Percentiles rank a stretch among this genome's conserved stretches.
phyloP scores from a whole-genome alignment of 192 early-diverging fungal genomes.

The Mortierella hygrophila region DNA sequence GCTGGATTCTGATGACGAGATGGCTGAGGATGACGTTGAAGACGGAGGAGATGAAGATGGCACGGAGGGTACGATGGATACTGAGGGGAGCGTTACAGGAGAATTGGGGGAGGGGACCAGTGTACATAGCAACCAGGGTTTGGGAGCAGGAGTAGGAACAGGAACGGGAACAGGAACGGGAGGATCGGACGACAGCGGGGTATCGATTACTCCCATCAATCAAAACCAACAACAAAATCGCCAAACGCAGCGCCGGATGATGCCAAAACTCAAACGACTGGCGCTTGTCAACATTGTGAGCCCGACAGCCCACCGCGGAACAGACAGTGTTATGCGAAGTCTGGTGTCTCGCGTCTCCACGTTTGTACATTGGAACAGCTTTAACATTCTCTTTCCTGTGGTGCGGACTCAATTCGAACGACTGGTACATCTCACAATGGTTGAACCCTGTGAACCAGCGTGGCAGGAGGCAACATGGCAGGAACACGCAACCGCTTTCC shows the following conservation, averaged over 20 bases:
- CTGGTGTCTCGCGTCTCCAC: slow-evolving; percentile 21
- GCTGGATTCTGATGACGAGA: slow-evolving; percentile 10
- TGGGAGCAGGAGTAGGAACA: slow-evolving; percentile 2
- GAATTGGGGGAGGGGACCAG: not conserved
- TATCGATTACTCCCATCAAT: not conserved
- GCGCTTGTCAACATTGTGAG: slow-evolving; percentile 43
- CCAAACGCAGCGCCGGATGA: not conserved
- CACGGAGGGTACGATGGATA: not conserved
- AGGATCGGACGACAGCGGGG: not conserved
- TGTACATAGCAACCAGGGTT: slow-evolving; percentile 13
- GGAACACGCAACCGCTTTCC: slow-evolving; percentile 22
- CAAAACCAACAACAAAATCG: not conserved
- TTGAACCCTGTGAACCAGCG: slow-evolving; percentile 36
- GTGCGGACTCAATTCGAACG: slow-evolving; percentile 11
- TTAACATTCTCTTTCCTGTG: slow-evolving; percentile 38
- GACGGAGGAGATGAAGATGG: not conserved
- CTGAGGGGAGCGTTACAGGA: not conserved
- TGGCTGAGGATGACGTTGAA: not conserved
- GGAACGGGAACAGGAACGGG: not conserved
- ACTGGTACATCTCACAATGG: slow-evolving; percentile 15
- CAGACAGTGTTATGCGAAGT: slow-evolving; percentile 19
- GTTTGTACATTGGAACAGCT: slow-evolving; percentile 40
- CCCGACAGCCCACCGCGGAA: slow-evolving; percentile 26
- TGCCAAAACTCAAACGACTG: slow-evolving; percentile 21
- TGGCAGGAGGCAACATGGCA: slow-evolving; percentile 43